A percentile compares a stretch with the other conserved stretches of the same genome.
phyloP scores from a whole-genome alignment of 805 yeast species.

The Metschnikowia colocasiae region DNA sequence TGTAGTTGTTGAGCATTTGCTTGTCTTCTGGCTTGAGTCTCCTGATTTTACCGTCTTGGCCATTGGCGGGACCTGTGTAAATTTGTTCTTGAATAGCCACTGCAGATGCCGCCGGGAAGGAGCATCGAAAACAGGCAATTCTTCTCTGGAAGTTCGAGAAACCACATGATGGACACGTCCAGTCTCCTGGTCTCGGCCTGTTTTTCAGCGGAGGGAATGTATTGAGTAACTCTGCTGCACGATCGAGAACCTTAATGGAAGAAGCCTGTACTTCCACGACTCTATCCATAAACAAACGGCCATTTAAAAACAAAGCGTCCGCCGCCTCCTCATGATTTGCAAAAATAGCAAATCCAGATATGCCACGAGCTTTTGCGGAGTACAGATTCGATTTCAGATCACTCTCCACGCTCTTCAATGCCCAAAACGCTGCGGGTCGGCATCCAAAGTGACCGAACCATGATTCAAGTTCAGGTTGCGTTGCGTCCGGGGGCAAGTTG shows the following conservation, averaged over 20 bases:
- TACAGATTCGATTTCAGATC: constrained; percentile 12
- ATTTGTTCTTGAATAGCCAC: constrained; percentile 65
- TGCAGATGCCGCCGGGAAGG: constrained; percentile 78
- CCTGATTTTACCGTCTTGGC: constrained; percentile 3
- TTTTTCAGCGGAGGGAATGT: constrained; percentile 85
- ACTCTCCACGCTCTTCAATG: constrained; percentile 55
- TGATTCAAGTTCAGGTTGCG: constrained; percentile 83
- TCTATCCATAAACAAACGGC: constrained; percentile 67
- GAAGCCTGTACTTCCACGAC: constrained; percentile 86
- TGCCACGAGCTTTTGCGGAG: constrained; percentile 32
- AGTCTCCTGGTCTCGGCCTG: constrained; percentile 93
- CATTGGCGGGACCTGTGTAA: constrained; percentile 23
- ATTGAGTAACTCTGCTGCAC: constrained; percentile 74
- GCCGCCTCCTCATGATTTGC: constrained; percentile 82
- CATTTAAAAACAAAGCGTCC: constrained; percentile 75
- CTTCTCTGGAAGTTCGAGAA: constrained; percentile 92
- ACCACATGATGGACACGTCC: constrained; percentile 98
- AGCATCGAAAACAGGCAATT: constrained; percentile 90
- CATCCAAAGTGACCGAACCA: constrained; percentile 91
- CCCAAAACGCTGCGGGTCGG: constrained; percentile 87
- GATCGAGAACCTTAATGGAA: constrained; percentile 68
- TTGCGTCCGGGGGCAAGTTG: constrained; percentile 81
- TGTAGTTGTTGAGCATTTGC: constrained; percentile 9
- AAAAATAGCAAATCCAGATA: constrained; percentile 83
- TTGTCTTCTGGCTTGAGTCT: constrained; percentile 15